Evolutionary conservation across 2,329 filamentous ascomycete genomes (phyloP).

Genomic region (Paraconiothyrium brasiliense): DNA sequence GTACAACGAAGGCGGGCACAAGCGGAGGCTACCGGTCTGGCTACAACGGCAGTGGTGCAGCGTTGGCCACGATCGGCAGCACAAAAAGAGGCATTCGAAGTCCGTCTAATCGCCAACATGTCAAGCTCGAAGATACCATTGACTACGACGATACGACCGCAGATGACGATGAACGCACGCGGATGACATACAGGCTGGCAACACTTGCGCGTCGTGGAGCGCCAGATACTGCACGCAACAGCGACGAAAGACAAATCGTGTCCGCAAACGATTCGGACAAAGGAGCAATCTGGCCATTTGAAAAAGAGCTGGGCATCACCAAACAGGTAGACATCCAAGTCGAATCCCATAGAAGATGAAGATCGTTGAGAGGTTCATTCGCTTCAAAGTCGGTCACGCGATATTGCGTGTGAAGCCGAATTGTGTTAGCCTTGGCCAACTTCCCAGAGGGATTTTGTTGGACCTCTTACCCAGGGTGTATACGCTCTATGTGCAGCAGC

Average conservation of each 20-base stretch:
- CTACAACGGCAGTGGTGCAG: neutral
- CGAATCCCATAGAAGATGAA: neutral
- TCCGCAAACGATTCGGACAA: neutral
- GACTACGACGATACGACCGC: neutral
- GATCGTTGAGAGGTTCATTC: too few species aligned
- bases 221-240: neutral
- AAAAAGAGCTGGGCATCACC: neutral
- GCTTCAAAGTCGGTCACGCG: too few species aligned
- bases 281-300: neutral
- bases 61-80: neutral
- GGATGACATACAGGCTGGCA: neutral
- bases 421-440: too few species aligned
- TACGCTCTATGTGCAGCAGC: too few species aligned
- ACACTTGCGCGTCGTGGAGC: neutral
- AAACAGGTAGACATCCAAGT: neutral
- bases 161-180: neutral
- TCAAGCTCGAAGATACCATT: neutral
- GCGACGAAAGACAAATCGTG: neutral
- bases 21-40: neutral
- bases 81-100: neutral
- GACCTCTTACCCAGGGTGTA: too few species aligned
- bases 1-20: neutral
- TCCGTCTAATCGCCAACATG: neutral
- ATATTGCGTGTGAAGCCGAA: too few species aligned
- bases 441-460: too few species aligned